A percentile compares a stretch with the other conserved stretches of the same genome.
These are phyloP conservation scores for Coemansia sp. DNA, from an alignment of 192 early-diverging fungal species.

Conservation along the genomic window DNA sequence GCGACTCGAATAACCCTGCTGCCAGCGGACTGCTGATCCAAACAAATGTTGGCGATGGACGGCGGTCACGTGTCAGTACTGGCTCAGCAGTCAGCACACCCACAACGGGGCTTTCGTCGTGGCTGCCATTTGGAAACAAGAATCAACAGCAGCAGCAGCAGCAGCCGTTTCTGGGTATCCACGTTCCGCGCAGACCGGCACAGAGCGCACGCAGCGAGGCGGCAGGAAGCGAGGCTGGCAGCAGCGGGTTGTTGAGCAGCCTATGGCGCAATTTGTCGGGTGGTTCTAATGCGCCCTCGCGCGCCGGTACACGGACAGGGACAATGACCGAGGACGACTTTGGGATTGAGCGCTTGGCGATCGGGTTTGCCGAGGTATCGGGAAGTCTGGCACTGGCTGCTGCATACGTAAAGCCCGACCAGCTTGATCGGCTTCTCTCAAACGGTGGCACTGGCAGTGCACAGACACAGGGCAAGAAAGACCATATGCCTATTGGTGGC, in stretches of 20 bases:
- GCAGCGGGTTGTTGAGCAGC: conserved; percentile 39
- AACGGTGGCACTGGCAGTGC: conserved; percentile 25
- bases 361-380: conserved; percentile 42
- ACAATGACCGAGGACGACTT: conserved; percentile 13
- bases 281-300: conserved; percentile 20
- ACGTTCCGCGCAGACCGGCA: conserved; percentile 2
- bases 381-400: conserved; percentile 30
- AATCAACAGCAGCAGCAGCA: conserved; percentile 16
- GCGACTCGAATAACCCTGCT: too few relatives aligned
- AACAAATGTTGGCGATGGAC: neutral
- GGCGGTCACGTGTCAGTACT: conserved; percentile 24
- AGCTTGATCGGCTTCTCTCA: conserved; percentile 30
- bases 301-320: conserved; percentile 7
- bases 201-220: conserved; percentile 9
- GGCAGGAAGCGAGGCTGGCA: conserved; percentile 31
- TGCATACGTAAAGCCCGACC: conserved; percentile 42
- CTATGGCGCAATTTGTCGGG: conserved; percentile 47
- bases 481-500: conserved; percentile 31
- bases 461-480: neutral
- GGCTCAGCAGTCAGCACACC: conserved; percentile 39
- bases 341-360: conserved; percentile 33
- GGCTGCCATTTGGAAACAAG: conserved; percentile 29
- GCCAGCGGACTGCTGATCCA: conserved; percentile 6
- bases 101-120: conserved; percentile 28
- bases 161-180: conserved; percentile 3